Evolutionary conservation across 176 grass and related monocot species (phyloP).

Genomic region (Juncus effusus): DNA sequence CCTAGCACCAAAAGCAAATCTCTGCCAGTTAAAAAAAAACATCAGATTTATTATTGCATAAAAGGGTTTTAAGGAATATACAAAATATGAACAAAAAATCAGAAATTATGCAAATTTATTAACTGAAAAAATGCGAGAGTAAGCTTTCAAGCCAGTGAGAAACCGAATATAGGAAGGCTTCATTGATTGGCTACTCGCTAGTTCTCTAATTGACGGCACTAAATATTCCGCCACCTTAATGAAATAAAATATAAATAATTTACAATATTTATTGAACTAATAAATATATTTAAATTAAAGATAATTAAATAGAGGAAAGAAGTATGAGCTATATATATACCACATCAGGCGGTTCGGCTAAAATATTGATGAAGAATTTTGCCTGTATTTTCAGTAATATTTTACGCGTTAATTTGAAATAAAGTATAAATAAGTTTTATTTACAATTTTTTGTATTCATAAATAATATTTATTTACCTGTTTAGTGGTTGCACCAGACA

Average conservation of each 20-base stretch:
- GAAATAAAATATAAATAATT: slow-evolving; percentile 25
- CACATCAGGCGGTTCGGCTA: slow-evolving; percentile 97
- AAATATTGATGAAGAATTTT: slow-evolving; percentile 99
- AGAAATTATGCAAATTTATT: neutral
- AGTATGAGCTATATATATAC: slow-evolving; percentile 35
- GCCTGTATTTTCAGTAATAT: slow-evolving; percentile 45
- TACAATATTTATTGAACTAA: slow-evolving; percentile 10
- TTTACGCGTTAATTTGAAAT: neutral
- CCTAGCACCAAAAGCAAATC: slow-evolving; percentile 89
- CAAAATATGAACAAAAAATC: slow-evolving; percentile 11
- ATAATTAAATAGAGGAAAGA: neutral
- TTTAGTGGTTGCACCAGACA: slow-evolving; percentile 97
- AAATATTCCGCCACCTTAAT: slow-evolving; percentile 77
- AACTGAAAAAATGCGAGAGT: slow-evolving; percentile 97
- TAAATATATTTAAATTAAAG: neutral
- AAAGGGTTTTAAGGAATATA: slow-evolving; percentile 23
- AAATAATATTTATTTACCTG: slow-evolving; percentile 42
- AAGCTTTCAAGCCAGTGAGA: slow-evolving; percentile 96
- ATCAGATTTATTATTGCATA: slow-evolving; percentile 14
- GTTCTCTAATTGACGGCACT: slow-evolving; percentile 73
- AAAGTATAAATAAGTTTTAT: no score
- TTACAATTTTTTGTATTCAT: neutral
- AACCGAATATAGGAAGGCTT: slow-evolving; percentile 91
- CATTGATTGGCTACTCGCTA: slow-evolving; percentile 71
- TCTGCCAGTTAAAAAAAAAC: slow-evolving; percentile 44